Conservation (phyloP, 192 early-diverging fungal genomes). For the Backusella macrospora region DNA sequence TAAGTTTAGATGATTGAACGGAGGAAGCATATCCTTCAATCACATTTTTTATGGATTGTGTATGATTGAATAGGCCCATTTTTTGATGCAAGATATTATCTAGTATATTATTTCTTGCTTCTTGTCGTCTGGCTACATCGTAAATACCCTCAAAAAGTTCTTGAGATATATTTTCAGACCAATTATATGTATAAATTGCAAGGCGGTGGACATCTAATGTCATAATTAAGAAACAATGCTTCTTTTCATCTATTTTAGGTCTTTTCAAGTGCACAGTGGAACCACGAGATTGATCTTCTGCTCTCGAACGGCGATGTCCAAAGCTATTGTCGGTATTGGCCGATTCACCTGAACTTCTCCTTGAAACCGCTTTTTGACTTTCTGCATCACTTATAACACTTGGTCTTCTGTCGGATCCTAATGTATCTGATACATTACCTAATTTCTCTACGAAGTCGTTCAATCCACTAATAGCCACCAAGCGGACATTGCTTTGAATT, state of each 20-base stretch:
- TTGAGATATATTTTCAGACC: slow-evolving; percentile 46
- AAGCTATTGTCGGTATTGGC: background rate
- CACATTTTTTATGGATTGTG: slow-evolving; percentile 24
- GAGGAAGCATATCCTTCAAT: slow-evolving; percentile 19
- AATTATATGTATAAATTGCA: slow-evolving; percentile 55
- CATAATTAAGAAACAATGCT: slow-evolving; percentile 55
- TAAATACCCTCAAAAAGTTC: slow-evolving; percentile 47
- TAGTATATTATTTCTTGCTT: slow-evolving; percentile 48
- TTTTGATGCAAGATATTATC: slow-evolving; percentile 60
- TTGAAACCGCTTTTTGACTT: slow-evolving; percentile 16
- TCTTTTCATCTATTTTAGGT: slow-evolving; percentile 18
- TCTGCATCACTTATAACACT: slow-evolving; percentile 45
- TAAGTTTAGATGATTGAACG: background rate
- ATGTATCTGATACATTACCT: slow-evolving; percentile 34
- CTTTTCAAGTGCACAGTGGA: slow-evolving; percentile 12
- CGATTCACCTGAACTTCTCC: slow-evolving; percentile 23
- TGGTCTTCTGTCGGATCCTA: slow-evolving; percentile 32
- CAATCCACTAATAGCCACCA: slow-evolving; percentile 53
- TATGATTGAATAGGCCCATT: slow-evolving; percentile 64
- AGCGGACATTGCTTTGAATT: slow-evolving; percentile 36
- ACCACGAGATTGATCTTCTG: slow-evolving; percentile 23
- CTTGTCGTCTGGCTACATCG: slow-evolving; percentile 51
- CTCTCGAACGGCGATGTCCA: background rate
- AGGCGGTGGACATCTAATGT: slow-evolving; percentile 49
- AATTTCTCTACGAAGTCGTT: slow-evolving; percentile 49